Percentiles rank a stretch among this genome's conserved stretches.
These are phyloP conservation scores for Houttuynia cordata DNA, from an alignment of 164 flowering plant genomes.

Conservation along the genomic window DNA sequence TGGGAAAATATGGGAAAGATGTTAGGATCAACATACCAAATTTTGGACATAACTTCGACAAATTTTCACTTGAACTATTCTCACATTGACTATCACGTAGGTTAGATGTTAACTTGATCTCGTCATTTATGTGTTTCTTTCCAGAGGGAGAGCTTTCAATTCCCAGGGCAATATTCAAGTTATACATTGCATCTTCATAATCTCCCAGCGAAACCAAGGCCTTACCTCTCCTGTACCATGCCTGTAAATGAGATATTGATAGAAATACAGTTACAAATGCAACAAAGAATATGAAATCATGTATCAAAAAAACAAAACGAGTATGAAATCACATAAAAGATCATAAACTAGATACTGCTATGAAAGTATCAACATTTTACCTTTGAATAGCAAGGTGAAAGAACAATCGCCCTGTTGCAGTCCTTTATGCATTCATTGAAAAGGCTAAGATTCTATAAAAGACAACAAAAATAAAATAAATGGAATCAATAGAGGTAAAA, in stretches of 20 bases:
- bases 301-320: too few species aligned
- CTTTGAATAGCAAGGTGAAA: conserved; percentile 60
- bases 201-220: conserved; percentile 47
- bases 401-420: conserved; percentile 54
- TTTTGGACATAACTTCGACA: not conserved
- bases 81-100: conserved; percentile 9
- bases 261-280: not conserved
- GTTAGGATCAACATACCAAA: not conserved
- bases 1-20: not conserved
- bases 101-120: conserved; percentile 23
- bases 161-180: conserved; percentile 41
- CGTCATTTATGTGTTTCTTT: conserved; percentile 45
- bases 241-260: conserved; percentile 29
- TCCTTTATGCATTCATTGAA: conserved; percentile 51
- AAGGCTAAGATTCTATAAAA: conserved; percentile 49
- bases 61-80: not conserved
- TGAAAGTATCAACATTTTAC: conserved; percentile 18
- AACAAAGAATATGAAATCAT: too few species aligned
- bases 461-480: not conserved
- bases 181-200: conserved; percentile 48
- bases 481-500: not conserved
- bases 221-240: conserved; percentile 85
- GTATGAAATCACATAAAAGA: not conserved
- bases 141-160: conserved; percentile 43
- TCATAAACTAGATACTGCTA: not conserved